Base-by-base conservation (phyloP, 495 filamentous ascomycete genomes). In the Penicillium parvum region DNA sequence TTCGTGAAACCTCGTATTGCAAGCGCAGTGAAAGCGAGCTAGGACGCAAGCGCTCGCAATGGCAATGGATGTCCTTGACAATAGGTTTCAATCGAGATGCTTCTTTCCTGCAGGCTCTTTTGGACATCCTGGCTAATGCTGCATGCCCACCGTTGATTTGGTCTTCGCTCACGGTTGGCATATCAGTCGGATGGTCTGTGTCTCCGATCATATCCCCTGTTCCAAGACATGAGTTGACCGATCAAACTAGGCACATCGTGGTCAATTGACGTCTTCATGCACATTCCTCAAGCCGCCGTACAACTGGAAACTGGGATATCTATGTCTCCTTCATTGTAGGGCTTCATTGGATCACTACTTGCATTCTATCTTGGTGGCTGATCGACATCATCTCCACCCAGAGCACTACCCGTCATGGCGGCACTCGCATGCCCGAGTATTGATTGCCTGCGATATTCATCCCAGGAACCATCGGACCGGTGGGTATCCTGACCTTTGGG, bases 311-410 rank as follows among this genome's bases (percentile, higher is more conserved):
- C 36, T 51, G 0, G 59, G 59, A 7, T 52, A 46, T 38, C 39
- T 63, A 4, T 59, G 62, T 6, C 48, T 63, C 2, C 51, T 65
- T 59, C 57, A 3, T 29, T 63, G 1, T 48, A 59, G n/a, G 62
- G 57, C 0, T 63, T 65, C 32, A 59, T 61, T 28, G 59, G 62
- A 1, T 53, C 52, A 7, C 21, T 65, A 7, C 33, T 65, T 5
- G 59, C 59, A 2, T 65, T 65, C 30, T 65, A 55, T 34, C 27
- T 61, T 7, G 62, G 59, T 12, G 62, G 9, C 39, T 65, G 9
- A 63, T 65, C 37, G 62, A 65, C 34, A 46, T 59, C 8, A 53
- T 65, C 28, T 60, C 62, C 3, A 63, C 50, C 3, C 55, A 55
- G 12, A 58, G 53, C 18, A 60, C 61, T 2, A 36, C 36, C 2